These are phyloP conservation scores for Volvox reticuliferus DNA, from an alignment of 139 green algal species.

Conservation along the genomic window DNA sequence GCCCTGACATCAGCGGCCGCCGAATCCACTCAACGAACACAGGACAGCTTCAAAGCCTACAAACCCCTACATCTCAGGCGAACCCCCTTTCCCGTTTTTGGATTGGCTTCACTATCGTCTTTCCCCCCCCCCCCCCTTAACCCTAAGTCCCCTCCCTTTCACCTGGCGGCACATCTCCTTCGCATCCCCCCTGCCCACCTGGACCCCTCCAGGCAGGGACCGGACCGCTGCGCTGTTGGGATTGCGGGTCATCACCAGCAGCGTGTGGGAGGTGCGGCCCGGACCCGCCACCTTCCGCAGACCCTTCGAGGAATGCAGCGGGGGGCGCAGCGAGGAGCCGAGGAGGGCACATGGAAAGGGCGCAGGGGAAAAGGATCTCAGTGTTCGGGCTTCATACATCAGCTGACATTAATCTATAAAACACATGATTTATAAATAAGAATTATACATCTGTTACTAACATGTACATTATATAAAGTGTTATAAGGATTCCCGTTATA, in stretches of 20 bases:
- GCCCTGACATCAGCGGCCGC: neutral
- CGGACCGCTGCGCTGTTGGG: slow-evolving; percentile 14
- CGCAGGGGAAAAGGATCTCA: neutral
- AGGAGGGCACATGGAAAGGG: neutral
- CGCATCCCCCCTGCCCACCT: neutral
- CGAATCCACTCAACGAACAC: neutral
- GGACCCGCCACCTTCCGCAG: neutral
- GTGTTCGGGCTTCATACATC: too few relatives aligned
- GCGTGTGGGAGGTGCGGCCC: neutral
- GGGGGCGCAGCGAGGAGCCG: too few relatives aligned
- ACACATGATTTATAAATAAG: too few relatives aligned
- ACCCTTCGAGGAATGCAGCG: neutral
- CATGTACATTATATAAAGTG: too few relatives aligned
- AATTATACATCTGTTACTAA: too few relatives aligned
- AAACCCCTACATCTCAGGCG: neutral
- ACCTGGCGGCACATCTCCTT: too few relatives aligned
- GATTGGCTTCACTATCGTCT: neutral
- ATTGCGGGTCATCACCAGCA: slow-evolving; percentile 49
- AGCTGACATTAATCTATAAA: too few relatives aligned
- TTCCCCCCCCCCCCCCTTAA: neutral
- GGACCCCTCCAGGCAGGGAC: slow-evolving; percentile 15
- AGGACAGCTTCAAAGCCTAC: neutral
- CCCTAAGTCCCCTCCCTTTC: neutral
- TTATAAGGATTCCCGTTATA: neutral
- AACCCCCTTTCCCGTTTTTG: neutral